Evolutionary conservation across 805 yeast genomes (phyloP).

Genomic region (Cyberlindnera euphorbiiphila): DNA sequence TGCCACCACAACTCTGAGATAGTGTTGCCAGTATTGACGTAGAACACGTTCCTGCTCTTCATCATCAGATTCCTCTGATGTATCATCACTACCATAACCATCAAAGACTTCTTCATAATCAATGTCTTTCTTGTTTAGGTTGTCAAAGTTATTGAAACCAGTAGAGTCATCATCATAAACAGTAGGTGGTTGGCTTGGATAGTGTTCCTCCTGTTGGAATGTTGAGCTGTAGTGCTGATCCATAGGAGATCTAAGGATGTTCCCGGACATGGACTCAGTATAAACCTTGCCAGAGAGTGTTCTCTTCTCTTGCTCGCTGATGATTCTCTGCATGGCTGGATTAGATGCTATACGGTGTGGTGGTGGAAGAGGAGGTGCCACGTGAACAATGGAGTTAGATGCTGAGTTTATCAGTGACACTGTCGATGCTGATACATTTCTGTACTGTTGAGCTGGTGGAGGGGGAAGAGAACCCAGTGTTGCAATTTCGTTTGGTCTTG

Average conservation of each 20-base stretch:
- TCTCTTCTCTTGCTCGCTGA: conserved; percentile 10
- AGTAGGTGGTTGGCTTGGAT: conserved; percentile 11
- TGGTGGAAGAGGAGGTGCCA: conserved; percentile 26
- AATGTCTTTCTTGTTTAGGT: no score
- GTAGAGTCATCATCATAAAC: conserved; percentile 13
- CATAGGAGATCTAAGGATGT: conserved; percentile 11
- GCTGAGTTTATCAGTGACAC: neutral
- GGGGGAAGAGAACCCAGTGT: conserved; percentile 3
- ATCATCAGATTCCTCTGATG: conserved; percentile 9
- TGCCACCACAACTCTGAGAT: conserved; percentile 20
- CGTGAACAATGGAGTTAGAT: conserved; percentile 1
- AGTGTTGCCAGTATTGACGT: conserved; percentile 16
- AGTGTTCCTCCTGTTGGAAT: conserved; percentile 1
- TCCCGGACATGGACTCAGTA: no score
- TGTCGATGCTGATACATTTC: conserved; percentile 4
- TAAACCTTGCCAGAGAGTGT: neutral
- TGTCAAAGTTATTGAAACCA: neutral
- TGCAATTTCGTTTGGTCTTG: conserved; percentile 3
- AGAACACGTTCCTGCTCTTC: conserved; percentile 10
- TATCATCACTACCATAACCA: conserved; percentile 4
- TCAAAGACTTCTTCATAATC: neutral
- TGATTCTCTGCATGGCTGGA: conserved; percentile 15
- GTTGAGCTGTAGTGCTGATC: conserved; percentile 9
- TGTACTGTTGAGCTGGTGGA: conserved; percentile 9
- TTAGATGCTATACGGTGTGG: conserved; percentile 25